Evolutionary conservation across 225 moss, liverwort and hornwort species (phyloP).

Genomic region (Asterella californica): DNA sequence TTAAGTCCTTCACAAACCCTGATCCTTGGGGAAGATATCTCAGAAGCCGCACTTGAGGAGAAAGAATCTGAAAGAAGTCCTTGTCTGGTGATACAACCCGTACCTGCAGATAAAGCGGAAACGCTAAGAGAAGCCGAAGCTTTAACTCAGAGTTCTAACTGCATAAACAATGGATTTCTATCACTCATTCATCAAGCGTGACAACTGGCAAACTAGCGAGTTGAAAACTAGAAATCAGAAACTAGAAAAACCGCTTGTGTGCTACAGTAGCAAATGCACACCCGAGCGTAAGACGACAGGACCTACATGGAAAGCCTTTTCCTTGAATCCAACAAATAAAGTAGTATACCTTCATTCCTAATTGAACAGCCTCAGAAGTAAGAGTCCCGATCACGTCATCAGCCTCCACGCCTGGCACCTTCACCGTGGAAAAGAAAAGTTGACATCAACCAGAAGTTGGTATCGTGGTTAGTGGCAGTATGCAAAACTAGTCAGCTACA

Average conservation of each 20-base stretch:
- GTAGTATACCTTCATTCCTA: conserved; percentile 40
- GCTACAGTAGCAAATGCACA: too few relatives aligned
- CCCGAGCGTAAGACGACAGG: not conserved
- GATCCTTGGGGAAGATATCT: conserved; percentile 37
- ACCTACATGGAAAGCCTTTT: not conserved
- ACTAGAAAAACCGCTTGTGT: too few relatives aligned
- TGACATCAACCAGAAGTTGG: not conserved
- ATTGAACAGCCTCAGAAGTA: conserved; percentile 33
- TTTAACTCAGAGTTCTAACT: not conserved
- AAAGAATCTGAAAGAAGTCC: conserved; percentile 45
- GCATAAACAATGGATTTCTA: not conserved
- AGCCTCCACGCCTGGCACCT: conserved; percentile 52
- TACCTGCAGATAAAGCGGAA: conserved; percentile 24
- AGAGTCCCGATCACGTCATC: conserved; percentile 49
- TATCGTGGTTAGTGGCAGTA: not conserved
- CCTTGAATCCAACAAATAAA: not conserved
- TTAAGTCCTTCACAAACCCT: conserved; percentile 25
- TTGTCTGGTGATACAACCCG: conserved; percentile 38
- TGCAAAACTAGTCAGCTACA: not conserved
- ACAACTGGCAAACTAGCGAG: not conserved
- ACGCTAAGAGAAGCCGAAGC: not conserved
- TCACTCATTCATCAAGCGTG: not conserved
- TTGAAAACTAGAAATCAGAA: too few relatives aligned
- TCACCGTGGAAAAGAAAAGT: not conserved
- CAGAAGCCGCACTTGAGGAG: conserved; percentile 36